Base-by-base conservation (phyloP, 1,139 yeast genomes). In the Kazachstania sp. region DNA sequence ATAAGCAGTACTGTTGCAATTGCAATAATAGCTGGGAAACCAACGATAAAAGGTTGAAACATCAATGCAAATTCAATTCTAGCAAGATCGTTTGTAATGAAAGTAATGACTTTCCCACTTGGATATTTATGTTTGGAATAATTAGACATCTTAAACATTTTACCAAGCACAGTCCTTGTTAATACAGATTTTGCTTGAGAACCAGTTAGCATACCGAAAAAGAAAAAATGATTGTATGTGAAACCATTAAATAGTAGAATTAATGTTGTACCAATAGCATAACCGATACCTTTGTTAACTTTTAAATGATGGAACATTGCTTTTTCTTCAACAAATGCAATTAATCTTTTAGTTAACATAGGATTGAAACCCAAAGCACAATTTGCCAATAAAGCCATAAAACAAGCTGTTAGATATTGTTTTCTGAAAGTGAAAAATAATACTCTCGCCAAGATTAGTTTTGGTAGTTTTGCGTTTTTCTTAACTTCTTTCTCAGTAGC, bases 71-170 rank as follows among this genome's bases (percentile, higher is more conserved):
- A 76, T 60, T 86, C 95, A 37, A 87, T 75, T 59, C 95, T 77
- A 28, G 90, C 78, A 47, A 87, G 72, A 61, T 86, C 96, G 1
- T 92, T 81, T 12, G 92, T 83, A 66, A 87, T 74, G 60, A 86
- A 66, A 13, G 86, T 80, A 2, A 94, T 85, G 47, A 87, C 73
- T 52, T 75, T 77, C 49, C 94, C 85, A 23, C 77, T 71, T 0
- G 94, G 78, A 59, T 68, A 85, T 49, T 72, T 69, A 55, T 77
- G 77, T 46, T 76, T 74, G 2, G 92, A 76, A 49, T 72, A 71
- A n/a, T 79, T 75, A 52, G 78, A 75, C 13, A 87, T 73, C 44
- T 65, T 71, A 53, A 85, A 74, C 15, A 90, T 74, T 61, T 87
- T 87, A 49, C 75, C 74, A 50, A 85, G 69, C 11, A 86, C 66